Conservation (phyloP, 768 basidiomycete genomes). For the Trametes cubensis region DNA sequence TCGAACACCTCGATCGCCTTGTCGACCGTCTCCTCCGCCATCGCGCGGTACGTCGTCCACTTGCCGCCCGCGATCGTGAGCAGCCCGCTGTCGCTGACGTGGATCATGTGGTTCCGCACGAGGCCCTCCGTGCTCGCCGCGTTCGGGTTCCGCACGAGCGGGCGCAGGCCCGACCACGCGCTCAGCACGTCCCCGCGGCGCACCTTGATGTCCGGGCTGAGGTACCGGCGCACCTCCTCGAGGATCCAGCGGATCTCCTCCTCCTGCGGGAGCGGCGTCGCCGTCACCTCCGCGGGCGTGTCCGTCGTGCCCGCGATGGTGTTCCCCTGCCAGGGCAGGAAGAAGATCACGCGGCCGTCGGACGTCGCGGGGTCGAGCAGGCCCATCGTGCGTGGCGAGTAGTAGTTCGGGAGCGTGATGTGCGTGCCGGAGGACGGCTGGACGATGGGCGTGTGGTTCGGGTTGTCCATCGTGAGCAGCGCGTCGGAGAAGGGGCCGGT, state of each 20-base stretch:
- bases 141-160: conserved; percentile 81
- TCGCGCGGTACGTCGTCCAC: conserved; percentile 96
- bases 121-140: conserved; percentile 81
- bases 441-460: conserved; percentile 80
- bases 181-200: conserved; percentile 92
- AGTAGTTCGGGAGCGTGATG: conserved; percentile 96
- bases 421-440: conserved; percentile 93
- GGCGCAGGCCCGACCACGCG: conserved; percentile 92
- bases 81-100: conserved; percentile 77
- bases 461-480: conserved; percentile 79
- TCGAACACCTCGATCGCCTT: conserved; percentile 78
- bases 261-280: conserved; percentile 81
- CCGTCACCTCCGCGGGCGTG: conserved; percentile 68
- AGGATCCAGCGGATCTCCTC: conserved; percentile 98
- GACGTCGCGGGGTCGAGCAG: conserved; percentile 93
- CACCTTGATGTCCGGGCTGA: conserved; percentile 91
- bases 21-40: conserved; percentile 96
- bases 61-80: conserved; percentile 97
- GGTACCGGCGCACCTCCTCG: conserved; percentile 88
- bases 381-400: conserved; percentile 93
- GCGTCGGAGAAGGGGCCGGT: conserved; percentile 94
- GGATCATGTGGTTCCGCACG: conserved; percentile 92
- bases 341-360: conserved; percentile 97
- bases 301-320: conserved; percentile 98
- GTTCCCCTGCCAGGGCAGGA: conserved; percentile 98